Evolutionary conservation across 768 basidiomycete species (phyloP).

Genomic region (Infundibulicybe gibba): DNA sequence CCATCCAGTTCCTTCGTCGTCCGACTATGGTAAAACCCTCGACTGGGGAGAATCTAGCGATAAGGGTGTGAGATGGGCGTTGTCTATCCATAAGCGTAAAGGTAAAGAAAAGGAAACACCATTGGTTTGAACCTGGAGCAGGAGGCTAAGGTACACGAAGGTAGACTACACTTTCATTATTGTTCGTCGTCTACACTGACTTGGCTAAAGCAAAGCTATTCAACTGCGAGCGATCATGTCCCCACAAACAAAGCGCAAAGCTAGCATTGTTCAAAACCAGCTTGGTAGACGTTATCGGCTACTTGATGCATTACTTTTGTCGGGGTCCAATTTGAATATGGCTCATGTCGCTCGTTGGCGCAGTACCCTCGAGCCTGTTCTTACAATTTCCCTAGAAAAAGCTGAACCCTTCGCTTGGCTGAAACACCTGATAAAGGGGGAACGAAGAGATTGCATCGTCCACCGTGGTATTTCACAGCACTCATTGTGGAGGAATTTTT

Average conservation of each 20-base stretch:
- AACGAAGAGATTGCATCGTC: conserved; percentile 26
- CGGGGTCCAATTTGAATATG: conserved; percentile 36
- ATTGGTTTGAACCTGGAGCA: conserved; percentile 42
- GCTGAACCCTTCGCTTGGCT: conserved; percentile 75
- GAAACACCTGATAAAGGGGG: conserved; percentile 55
- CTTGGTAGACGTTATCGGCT: conserved; percentile 61
- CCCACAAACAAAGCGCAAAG: conserved; percentile 58
- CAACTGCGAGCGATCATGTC: conserved; percentile 47
- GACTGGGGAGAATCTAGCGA: conserved; percentile 68
- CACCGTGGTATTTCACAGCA: conserved; percentile 65
- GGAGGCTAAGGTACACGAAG: conserved; percentile 54
- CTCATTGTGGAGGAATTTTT: conserved; percentile 66
- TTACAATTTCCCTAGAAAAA: conserved; percentile 52
- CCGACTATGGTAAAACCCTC: conserved; percentile 64
- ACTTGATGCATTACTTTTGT: conserved; percentile 36
- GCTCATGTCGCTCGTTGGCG: conserved; percentile 60
- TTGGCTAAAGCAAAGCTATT: conserved; percentile 48
- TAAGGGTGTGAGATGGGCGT: conserved; percentile 57
- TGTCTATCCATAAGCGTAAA: conserved; percentile 56
- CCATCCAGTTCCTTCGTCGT: conserved; percentile 70
- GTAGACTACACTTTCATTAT: conserved; percentile 28
- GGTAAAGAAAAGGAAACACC: conserved; percentile 46
- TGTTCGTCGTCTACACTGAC: background rate
- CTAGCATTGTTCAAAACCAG: conserved; percentile 61
- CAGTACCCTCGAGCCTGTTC: conserved; percentile 39